These are phyloP conservation scores for Limtongia smithiae DNA, from an alignment of 805 yeast genomes.

Conservation along the genomic window DNA sequence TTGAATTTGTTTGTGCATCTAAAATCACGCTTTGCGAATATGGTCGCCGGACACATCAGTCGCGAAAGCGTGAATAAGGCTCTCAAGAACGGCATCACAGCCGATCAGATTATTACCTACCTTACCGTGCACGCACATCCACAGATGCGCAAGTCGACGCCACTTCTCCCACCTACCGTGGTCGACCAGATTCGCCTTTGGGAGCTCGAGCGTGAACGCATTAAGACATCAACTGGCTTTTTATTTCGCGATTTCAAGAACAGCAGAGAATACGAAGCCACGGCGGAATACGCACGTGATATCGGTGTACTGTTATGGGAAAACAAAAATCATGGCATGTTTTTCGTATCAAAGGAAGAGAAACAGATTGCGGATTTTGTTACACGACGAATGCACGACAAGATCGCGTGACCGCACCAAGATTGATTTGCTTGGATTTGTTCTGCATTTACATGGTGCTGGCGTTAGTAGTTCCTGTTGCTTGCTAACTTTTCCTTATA, in stretches of 20 bases:
- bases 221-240: constrained; percentile 80
- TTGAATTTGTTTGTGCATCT: constrained; percentile 82
- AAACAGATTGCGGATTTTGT: constrained; percentile 92
- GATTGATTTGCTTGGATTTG: too few relatives aligned
- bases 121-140: constrained; percentile 91
- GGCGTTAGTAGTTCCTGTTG: too few relatives aligned
- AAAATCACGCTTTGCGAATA: constrained; percentile 78
- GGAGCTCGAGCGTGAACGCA: constrained; percentile 94
- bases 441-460: too few relatives aligned
- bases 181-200: constrained; percentile 92
- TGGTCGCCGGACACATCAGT: constrained; percentile 91
- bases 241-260: constrained; percentile 80
- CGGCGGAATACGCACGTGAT: constrained; percentile 78
- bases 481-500: too few relatives aligned
- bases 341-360: constrained; percentile 87
- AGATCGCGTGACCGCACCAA: too few relatives aligned
- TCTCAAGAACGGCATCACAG: constrained; percentile 80
- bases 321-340: constrained; percentile 61
- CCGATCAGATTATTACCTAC: constrained; percentile 89
- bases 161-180: constrained; percentile 89
- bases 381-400: constrained; percentile 46
- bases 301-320: constrained; percentile 91
- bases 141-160: constrained; percentile 68
- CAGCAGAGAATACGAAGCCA: constrained; percentile 68
- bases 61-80: constrained; percentile 89